A percentile compares a stretch with the other conserved stretches of the same genome.
phyloP scores from a whole-genome alignment of 176 grass and related monocot genomes.

The Lolium rigidum region DNA sequence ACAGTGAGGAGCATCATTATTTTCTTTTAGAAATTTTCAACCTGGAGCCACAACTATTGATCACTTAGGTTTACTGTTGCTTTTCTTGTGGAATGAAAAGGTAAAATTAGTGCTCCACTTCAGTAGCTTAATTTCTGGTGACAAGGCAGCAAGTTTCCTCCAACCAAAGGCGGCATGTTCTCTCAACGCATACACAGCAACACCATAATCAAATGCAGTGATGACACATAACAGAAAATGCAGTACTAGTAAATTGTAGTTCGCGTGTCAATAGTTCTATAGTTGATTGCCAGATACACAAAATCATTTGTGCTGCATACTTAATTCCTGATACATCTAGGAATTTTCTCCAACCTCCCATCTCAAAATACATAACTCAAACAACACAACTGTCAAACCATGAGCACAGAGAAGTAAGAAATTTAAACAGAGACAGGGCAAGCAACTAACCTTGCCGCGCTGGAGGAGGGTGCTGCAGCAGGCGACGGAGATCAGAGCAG shows the following conservation, averaged over 20 bases:
- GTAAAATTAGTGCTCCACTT: neutral
- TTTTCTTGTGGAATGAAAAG: neutral
- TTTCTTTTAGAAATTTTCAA: neutral
- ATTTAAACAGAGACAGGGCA: no score
- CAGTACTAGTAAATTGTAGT: neutral
- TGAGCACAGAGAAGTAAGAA: neutral
- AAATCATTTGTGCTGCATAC: neutral
- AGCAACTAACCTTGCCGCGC: no score
- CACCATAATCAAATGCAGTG: neutral
- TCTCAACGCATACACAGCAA: neutral
- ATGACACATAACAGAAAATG: neutral
- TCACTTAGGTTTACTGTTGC: neutral
- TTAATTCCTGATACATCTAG: slow-evolving; percentile 18
- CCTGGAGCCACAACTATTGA: neutral
- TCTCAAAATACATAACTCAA: neutral
- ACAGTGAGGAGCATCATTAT: neutral
- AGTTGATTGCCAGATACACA: neutral
- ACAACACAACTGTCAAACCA: neutral
- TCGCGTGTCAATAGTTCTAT: neutral
- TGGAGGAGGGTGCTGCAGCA: no score
- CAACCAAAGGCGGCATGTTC: neutral
- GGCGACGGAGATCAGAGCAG: no score
- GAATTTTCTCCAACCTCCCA: neutral
- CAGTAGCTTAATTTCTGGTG: neutral
- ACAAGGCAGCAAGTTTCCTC: neutral